These are phyloP conservation scores for Wickerhamiella qilinensis DNA, from an alignment of 805 yeast species.

Conservation along the genomic window DNA sequence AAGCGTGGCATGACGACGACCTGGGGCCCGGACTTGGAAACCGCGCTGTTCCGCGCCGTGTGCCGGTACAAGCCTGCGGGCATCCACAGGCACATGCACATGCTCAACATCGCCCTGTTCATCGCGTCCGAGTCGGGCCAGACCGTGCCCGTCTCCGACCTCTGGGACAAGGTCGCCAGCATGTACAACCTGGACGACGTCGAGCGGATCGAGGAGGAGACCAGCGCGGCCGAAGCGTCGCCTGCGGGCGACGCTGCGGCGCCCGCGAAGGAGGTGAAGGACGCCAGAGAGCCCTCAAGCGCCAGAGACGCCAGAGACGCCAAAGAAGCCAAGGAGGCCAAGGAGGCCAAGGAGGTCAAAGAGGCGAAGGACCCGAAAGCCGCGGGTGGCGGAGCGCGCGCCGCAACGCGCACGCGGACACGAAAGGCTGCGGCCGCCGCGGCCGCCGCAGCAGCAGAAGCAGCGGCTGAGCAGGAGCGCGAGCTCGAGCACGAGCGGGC, in stretches of 20 bases:
- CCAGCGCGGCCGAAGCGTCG: slow-evolving; percentile 8
- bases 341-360: background rate
- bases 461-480: background rate
- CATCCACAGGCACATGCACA: slow-evolving; percentile 22
- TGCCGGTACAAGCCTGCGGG: slow-evolving; percentile 62
- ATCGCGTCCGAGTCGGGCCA: background rate
- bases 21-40: slow-evolving; percentile 52
- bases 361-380: background rate
- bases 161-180: slow-evolving; percentile 39
- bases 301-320: too few relatives aligned
- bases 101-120: slow-evolving; percentile 17
- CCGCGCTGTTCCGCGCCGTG: slow-evolving; percentile 40
- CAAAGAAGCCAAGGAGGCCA: background rate
- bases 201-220: slow-evolving; percentile 40
- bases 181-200: slow-evolving; percentile 42
- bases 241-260: background rate
- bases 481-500: background rate
- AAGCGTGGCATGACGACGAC: too few relatives aligned
- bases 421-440: slow-evolving; percentile 5
- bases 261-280: background rate
- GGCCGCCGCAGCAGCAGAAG: slow-evolving; percentile 2
- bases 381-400: background rate
- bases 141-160: slow-evolving; percentile 30
- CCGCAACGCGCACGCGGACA: slow-evolving; percentile 5
- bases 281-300: too few relatives aligned